Evolutionary conservation across 306 rosid species (phyloP), one percentile per base, ranked within the genome.

Genomic region (Vigna unguiculata): DNA sequence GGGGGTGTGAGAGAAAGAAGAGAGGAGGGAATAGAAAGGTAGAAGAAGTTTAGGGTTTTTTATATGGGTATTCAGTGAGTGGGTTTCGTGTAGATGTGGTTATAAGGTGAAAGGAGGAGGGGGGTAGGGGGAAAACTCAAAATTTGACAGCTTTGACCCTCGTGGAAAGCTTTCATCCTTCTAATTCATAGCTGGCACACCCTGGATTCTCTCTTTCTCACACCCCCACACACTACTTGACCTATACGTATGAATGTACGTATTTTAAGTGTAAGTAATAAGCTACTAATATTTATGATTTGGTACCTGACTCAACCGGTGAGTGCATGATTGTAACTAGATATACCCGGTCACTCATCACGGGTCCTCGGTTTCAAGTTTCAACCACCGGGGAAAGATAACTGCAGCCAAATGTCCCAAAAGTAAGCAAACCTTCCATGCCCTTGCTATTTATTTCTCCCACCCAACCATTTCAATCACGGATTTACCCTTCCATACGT

Each of bases 111-210:
- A 71, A 48, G 60, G 30, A 9, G 7, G 36, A 1, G 67, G 0
- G n/a, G n/a, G 67, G 54, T 45, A 69, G 49, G 34, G 13, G 62
- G 77, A 64, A 28, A 78, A 62, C 38, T 67, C 20, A 32, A 6
- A 65, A 80, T 63, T 25, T 85, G 97, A 82, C 91, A 88, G 96
- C 90, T 82, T 90, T 90, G 91, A 86, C 94, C 73, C 91, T 81
- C 47, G 72, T 58, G 52, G 82, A 85, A 90, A 90, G 88, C 91
- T 81, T 90, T 83, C 87, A 85, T 94, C 95, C 93, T 87, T 83
- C 81, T 83, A 78, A 83, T 86, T 75, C 93, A 74, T 86, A 95
- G 98, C 99, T 96, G 98, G 98, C 99, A 22, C 78, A 55, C 75
- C 45, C 55, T 63, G 54, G 62, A 47, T 47, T 25, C 78, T 32